Percentiles rank a stretch among this genome's conserved stretches.
These are phyloP conservation scores for Cercospora sp. DNA, from an alignment of 2,329 filamentous ascomycete genomes.

Conservation along the genomic window DNA sequence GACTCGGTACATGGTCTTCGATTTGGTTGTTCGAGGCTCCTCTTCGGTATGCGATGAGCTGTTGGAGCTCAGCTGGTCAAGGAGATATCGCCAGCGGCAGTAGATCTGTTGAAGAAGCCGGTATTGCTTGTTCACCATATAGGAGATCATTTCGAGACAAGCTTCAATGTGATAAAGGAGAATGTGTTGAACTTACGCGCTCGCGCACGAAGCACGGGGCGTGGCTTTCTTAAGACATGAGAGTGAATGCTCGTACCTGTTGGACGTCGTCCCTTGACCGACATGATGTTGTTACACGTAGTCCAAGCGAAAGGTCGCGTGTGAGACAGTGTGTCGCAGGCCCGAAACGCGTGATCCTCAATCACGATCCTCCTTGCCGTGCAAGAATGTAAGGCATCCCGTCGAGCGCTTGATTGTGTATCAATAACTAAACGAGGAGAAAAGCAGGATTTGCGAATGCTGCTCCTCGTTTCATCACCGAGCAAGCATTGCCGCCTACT, in stretches of 20 bases:
- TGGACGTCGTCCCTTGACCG: constrained; percentile 15
- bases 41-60: not conserved
- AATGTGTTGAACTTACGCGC: not conserved
- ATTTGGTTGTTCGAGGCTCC: not conserved
- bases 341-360: constrained; percentile 11
- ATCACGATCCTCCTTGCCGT: constrained; percentile 11
- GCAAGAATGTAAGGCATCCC: constrained; percentile 8
- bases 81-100: constrained; percentile 7
- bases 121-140: constrained; percentile 4
- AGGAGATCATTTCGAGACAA: constrained; percentile 11
- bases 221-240: constrained; percentile 8
- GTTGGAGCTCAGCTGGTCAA: not conserved
- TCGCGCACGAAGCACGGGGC: constrained; percentile 2
- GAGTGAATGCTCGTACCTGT: constrained; percentile 11
- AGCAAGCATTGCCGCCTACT: not conserved
- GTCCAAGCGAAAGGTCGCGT: constrained; percentile 10
- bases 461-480: not conserved
- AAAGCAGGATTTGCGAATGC: not conserved
- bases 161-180: constrained; percentile 2
- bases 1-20: constrained; percentile 5
- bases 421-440: not conserved
- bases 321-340: constrained; percentile 17
- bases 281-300: constrained; percentile 9
- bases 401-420: not conserved
- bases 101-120: constrained; percentile 3